Conservation (phyloP, 176 grass and related monocot genomes). For the Dactylis glomerata region DNA sequence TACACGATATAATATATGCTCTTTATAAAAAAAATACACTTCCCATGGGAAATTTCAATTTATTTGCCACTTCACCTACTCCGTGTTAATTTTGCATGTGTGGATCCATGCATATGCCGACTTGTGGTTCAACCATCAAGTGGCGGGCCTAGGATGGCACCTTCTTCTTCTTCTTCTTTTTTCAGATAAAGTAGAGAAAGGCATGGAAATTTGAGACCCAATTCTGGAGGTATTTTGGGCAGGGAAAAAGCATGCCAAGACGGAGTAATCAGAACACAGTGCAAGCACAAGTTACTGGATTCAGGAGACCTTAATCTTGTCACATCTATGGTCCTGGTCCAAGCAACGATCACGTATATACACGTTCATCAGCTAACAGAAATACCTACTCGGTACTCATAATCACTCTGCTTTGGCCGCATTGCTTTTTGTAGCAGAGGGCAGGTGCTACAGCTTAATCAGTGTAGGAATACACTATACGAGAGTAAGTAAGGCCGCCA, state of each 20-base stretch:
- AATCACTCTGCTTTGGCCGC: not conserved
- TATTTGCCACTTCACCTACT: not conserved
- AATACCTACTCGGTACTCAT: too few species aligned
- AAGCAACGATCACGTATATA: not conserved
- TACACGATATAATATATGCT: too few species aligned
- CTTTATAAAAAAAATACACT: too few species aligned
- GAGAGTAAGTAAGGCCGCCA: not conserved
- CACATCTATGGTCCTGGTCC: not conserved
- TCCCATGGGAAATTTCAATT: not conserved
- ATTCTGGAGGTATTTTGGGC: not conserved
- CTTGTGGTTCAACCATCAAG: not conserved
- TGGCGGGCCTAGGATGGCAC: not conserved
- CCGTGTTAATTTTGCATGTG: not conserved
- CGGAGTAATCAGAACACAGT: not conserved
- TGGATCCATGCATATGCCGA: not conserved
- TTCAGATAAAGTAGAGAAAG: not conserved
- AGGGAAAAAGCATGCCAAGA: not conserved
- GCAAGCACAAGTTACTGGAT: not conserved
- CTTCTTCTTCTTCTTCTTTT: too few species aligned
- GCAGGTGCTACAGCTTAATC: not conserved
- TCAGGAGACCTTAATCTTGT: not conserved
- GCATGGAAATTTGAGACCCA: not conserved
- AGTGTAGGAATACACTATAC: not conserved
- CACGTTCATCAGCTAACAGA: not conserved
- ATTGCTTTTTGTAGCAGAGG: not conserved